phyloP scores from a whole-genome alignment of 768 basidiomycete genomes.

The Cyclocybe aegerita region DNA sequence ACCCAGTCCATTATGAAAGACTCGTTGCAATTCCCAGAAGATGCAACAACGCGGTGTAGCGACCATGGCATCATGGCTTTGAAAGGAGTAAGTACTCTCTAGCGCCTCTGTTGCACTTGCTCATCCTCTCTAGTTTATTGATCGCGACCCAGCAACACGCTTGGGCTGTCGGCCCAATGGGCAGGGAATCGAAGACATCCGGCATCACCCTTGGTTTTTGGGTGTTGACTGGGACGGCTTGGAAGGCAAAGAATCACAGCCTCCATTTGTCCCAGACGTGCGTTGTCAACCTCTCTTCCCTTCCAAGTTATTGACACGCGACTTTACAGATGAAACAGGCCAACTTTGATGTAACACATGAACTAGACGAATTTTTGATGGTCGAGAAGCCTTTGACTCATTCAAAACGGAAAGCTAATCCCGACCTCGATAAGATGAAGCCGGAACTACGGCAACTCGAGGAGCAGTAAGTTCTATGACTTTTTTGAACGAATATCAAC shows the following conservation, averaged over 20 bases:
- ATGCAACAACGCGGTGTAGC: conserved; percentile 59
- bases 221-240: conserved; percentile 79
- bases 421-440: conserved; percentile 84
- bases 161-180: conserved; percentile 76
- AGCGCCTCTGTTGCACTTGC: conserved; percentile 5
- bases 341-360: conserved; percentile 98
- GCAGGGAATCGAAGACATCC: conserved; percentile 77
- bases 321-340: conserved; percentile 80
- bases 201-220: conserved; percentile 82
- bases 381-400: conserved; percentile 98
- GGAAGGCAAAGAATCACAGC: conserved; percentile 64
- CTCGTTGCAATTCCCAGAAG: conserved; percentile 73
- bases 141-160: conserved; percentile 74
- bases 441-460: conserved; percentile 91
- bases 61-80: conserved; percentile 66
- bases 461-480: conserved; percentile 70
- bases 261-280: conserved; percentile 93
- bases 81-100: conserved; percentile 50
- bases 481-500: not conserved
- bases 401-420: conserved; percentile 85
- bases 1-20: conserved; percentile 85
- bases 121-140: conserved; percentile 62
- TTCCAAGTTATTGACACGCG: conserved; percentile 3
- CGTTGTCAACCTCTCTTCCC: conserved; percentile 31
- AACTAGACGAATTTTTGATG: conserved; percentile 95